Evolutionary conservation across 2,329 filamentous ascomycete genomes (phyloP).

Genomic region (Dichotomopilus funicola): DNA sequence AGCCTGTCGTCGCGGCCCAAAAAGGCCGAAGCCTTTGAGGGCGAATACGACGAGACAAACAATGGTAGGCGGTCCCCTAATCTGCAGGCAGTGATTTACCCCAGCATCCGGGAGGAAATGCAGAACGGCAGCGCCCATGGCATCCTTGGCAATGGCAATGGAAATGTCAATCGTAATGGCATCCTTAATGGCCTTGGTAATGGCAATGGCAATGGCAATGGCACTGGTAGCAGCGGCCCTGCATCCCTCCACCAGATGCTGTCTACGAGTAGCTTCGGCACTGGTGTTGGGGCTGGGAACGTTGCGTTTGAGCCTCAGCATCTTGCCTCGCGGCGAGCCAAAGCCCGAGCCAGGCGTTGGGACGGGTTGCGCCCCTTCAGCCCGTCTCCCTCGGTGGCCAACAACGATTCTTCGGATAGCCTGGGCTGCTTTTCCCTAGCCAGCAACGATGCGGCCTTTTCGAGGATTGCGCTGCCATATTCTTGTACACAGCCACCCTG

Average conservation of each 20-base stretch:
- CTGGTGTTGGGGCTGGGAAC: neutral
- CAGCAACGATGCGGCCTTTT: conserved; percentile 15
- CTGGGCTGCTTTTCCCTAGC: conserved; percentile 17
- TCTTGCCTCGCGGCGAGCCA: conserved; percentile 11
- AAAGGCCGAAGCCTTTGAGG: conserved; percentile 58
- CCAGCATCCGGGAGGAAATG: conserved; percentile 12
- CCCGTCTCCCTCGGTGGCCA: conserved; percentile 12
- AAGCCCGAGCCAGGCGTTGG: conserved; percentile 14
- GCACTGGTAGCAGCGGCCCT: too few relatives aligned
- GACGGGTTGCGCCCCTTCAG: conserved; percentile 19
- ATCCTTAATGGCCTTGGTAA: too few relatives aligned
- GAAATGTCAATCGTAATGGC: too few relatives aligned
- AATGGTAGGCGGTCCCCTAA: conserved; percentile 39
- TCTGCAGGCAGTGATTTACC: conserved; percentile 10
- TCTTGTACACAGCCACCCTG: conserved; percentile 17
- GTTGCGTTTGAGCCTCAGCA: conserved; percentile 12
- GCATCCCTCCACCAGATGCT: neutral
- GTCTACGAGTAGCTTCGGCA: conserved; percentile 9
- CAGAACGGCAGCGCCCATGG: conserved; percentile 9
- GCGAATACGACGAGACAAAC: conserved; percentile 58
- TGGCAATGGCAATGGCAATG: too few relatives aligned
- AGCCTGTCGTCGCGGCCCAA: conserved; percentile 42
- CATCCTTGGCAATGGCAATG: too few relatives aligned
- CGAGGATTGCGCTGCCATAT: conserved; percentile 12
- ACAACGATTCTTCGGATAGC: conserved; percentile 17